These are phyloP conservation scores for Galerina sulciceps DNA, from an alignment of 768 basidiomycete species.

Conservation along the genomic window DNA sequence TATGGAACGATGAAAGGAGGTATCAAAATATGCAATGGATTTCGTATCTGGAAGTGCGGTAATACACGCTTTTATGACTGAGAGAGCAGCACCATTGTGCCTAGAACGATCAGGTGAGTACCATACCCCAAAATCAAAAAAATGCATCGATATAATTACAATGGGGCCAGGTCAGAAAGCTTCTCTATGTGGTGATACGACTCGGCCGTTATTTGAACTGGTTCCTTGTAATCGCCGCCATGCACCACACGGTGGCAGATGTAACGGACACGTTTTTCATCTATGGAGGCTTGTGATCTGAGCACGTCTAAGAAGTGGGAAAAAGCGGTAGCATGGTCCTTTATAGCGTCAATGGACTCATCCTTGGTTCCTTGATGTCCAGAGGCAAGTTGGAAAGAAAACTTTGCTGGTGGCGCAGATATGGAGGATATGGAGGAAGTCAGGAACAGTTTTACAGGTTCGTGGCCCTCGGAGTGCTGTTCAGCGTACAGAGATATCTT, in stretches of 20 bases:
- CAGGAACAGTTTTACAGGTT: conserved; percentile 47
- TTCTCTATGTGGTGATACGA: conserved; percentile 75
- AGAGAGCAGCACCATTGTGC: conserved; percentile 66
- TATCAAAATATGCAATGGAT: conserved; percentile 88
- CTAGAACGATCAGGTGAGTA: conserved; percentile 28
- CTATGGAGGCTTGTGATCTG: conserved; percentile 43
- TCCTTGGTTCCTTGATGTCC: conserved; percentile 40
- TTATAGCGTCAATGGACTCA: conserved; percentile 40
- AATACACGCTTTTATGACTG: conserved; percentile 66
- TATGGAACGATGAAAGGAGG: conserved; percentile 80
- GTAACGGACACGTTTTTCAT: conserved; percentile 47
- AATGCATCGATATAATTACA: conserved; percentile 54
- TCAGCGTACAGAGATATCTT: conserved; percentile 72
- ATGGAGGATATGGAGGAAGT: conserved; percentile 62
- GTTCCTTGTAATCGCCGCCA: conserved; percentile 78
- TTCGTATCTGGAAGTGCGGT: conserved; percentile 64
- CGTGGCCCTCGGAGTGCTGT: conserved; percentile 2
- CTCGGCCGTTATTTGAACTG: conserved; percentile 68
- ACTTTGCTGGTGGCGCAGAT: conserved; percentile 54
- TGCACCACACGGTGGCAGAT: conserved; percentile 88
- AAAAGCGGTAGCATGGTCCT: conserved; percentile 68
- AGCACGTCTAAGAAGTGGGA: conserved; percentile 58
- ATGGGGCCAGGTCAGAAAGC: conserved; percentile 80
- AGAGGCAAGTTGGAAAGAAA: conserved; percentile 42
- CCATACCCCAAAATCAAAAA: not conserved